Evolutionary conservation across 306 rosid genomes (phyloP).

Genomic region (Senna tora): DNA sequence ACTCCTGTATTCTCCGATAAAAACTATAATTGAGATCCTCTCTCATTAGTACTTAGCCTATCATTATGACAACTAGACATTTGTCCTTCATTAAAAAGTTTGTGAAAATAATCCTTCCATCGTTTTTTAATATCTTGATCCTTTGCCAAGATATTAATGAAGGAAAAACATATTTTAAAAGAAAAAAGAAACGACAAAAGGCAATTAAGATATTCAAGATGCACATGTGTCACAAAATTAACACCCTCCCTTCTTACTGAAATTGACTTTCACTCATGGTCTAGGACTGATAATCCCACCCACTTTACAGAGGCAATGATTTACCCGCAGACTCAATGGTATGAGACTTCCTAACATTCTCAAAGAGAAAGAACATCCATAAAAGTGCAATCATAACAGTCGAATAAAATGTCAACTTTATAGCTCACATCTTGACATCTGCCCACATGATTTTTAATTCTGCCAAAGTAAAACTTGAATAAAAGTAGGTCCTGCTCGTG

Average conservation of each 20-base stretch:
- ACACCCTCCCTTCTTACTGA: not conserved
- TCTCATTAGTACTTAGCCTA: too few species aligned
- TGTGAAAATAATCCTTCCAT: too few species aligned
- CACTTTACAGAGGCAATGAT: not conserved
- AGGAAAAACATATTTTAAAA: not conserved
- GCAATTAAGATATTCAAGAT: not conserved
- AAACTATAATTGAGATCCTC: too few species aligned
- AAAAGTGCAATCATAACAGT: not conserved
- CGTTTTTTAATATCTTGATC: too few species aligned
- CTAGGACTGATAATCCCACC: not conserved
- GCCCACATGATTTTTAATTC: not conserved
- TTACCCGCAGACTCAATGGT: not conserved
- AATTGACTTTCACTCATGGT: not conserved
- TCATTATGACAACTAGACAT: too few species aligned
- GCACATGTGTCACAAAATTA: not conserved
- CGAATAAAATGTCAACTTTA: too few species aligned
- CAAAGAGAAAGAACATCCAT: not conserved
- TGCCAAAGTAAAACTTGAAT: not conserved
- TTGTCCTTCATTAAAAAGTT: too few species aligned
- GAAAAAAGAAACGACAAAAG: not conserved
- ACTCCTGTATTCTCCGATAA: too few species aligned
- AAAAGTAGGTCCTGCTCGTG: not conserved
- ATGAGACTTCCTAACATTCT: not conserved
- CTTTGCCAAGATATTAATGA: too few species aligned
- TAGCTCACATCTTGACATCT: not conserved